Base-by-base conservation (phyloP, 1,139 yeast species). In the Hanseniaspora gamundiae region DNA sequence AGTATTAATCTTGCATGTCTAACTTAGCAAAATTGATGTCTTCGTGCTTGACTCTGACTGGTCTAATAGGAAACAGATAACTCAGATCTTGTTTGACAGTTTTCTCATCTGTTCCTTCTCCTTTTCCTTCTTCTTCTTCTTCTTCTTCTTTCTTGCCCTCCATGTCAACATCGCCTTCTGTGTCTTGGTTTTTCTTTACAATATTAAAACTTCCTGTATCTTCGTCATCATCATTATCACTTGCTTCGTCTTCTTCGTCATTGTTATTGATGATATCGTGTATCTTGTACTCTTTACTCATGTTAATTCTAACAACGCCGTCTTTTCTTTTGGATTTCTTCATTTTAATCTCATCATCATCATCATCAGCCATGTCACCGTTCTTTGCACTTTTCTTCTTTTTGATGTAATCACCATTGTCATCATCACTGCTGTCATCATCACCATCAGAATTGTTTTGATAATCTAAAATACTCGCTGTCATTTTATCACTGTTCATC, bases 211-310 rank as follows among this genome's bases (percentile, higher is more conserved):
- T 48, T 8, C 57, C 59, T 7, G 47, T 51, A 21, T 50, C 56
- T 19, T 52, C 57, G 13, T 50, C 53, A 53, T 48, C 70, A 57
- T 41, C 73, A 14, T 69, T 78, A 24, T 65, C 69, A 33, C 68
- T 35, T 7, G 24, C 44, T 2, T 45, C 48, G 39, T 17, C 19
- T 11, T 46, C 48, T 7, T 48, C 50, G 5, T 49, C 49, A 22
- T 46, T 50, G 10, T 51, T 51, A 8, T 50, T 50, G 14, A 45
- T 42, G 16, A 51, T 27, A 26, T 53, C 74, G 19, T 70, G 72
- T 51, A 74, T 70, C 30, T 64, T 63, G 50, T 76, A 76, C 43
- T 72, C 79, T 52, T 70, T 69, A 41, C 76, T 76, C 83, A 80
- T 78, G 57, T 79, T 73, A 50, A 79, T 77, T 51, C 66, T 71